Base-by-base conservation (phyloP, 1,139 yeast species). In the Suhomyces chickasaworum region DNA sequence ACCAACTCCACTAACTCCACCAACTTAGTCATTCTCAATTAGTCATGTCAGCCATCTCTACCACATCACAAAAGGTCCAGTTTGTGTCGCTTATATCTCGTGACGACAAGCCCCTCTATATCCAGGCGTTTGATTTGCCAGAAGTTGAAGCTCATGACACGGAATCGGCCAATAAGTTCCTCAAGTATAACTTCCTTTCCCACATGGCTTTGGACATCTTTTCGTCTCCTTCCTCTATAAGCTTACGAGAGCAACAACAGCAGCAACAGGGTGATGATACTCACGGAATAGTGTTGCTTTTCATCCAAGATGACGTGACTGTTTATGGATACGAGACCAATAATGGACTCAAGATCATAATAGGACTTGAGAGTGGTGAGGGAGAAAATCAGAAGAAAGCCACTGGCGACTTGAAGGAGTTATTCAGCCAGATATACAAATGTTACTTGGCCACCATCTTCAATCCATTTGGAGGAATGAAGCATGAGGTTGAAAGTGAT, bases 161-260 rank as follows among this genome's bases (percentile, higher is more conserved):
- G 32, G 55, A 57, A 37, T 51, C 52, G 15, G 71, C 78, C 46
- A 77, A 80, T 53, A 71, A 71, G 49, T 67, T 79, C 45, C 65
- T 83, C 32, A 80, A 81, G 54, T 83, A 80, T 64, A 83, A 83
- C 57, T 83, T 82, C 53, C 64, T 83, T 29, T 75, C 86, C 13
- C 86, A 83, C 58, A 83, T 83, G 85, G 83, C 87, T 2, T 63
- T 83, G 20, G 89, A 83, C 59, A 74, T 82, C 17, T 81, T 83
- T 54, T 69, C 81, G 29, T 77, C 84, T 16, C 84, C 85, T 0
- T 50, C 71, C n/a, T 66, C 76, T 33, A 51, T 71, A 37, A 57
- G 64, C 37, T 57, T 73, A 39, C 61, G 77, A 20, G 77, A 73
- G 49, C 75, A 68, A 47, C 76, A 68, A 36, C 65, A 67, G 9